A percentile compares a stretch with the other conserved stretches of the same genome.
These are phyloP conservation scores for Colletotrichum lupini DNA, from an alignment of 2,329 filamentous ascomycete species.

Conservation along the genomic window DNA sequence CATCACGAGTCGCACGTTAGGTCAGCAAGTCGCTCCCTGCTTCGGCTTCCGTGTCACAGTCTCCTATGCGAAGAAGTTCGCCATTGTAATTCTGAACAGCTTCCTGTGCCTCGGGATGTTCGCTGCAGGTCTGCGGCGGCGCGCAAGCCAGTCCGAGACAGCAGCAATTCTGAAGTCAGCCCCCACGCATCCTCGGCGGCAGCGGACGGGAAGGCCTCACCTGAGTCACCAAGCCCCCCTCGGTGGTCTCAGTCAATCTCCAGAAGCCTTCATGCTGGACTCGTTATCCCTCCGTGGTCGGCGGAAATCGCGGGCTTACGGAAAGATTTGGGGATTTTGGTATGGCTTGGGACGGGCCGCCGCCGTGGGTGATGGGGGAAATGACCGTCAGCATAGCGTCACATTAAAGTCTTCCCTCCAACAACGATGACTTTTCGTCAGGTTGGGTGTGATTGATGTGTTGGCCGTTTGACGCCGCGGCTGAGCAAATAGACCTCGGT, in stretches of 20 bases:
- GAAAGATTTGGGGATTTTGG: not conserved
- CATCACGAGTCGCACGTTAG: conserved; percentile 20
- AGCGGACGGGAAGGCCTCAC: not conserved
- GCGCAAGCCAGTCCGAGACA: not conserved
- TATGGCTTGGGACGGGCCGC: conserved; percentile 30
- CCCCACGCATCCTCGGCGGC: conserved; percentile 10
- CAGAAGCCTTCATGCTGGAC: not conserved
- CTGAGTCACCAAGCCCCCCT: not conserved
- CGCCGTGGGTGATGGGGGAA: conserved; percentile 4
- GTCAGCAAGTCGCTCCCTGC: not conserved
- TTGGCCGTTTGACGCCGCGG: conserved; percentile 28
- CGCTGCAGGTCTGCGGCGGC: not conserved
- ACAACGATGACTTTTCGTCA: not conserved
- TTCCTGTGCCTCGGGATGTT: conserved; percentile 20
- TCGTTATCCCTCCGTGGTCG: not conserved
- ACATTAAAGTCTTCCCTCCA: not conserved
- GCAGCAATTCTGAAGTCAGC: not conserved
- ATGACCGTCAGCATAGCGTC: conserved; percentile 28
- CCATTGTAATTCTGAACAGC: not conserved
- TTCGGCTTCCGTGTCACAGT: not conserved
- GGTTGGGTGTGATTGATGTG: conserved; percentile 29
- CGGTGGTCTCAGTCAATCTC: not conserved
- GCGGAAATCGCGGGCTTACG: conserved; percentile 12
- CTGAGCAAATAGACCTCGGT: conserved; percentile 20
- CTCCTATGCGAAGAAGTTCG: not conserved